These are phyloP conservation scores for Balakata baccata DNA, from an alignment of 345 rosid species.

Conservation along the genomic window DNA sequence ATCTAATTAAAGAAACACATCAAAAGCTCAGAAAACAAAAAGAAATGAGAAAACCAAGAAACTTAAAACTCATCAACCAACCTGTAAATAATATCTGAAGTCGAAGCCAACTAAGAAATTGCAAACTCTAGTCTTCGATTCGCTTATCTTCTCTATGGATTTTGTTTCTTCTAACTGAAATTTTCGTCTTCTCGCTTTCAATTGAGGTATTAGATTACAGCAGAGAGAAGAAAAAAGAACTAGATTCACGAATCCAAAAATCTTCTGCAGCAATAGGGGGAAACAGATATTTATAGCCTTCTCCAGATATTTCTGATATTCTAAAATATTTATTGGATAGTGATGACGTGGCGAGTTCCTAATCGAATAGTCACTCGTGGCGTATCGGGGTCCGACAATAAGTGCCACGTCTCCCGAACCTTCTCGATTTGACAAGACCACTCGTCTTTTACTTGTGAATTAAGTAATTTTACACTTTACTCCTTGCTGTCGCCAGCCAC, in stretches of 20 bases:
- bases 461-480: conserved; percentile 2
- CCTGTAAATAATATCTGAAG: neutral
- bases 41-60: neutral
- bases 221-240: no score
- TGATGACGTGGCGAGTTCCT: conserved; percentile 22
- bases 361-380: neutral
- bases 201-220: neutral
- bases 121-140: neutral
- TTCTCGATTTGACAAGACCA: conserved; percentile 19
- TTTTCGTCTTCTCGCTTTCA: neutral
- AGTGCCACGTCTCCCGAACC: conserved; percentile 19
- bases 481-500: neutral
- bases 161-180: neutral
- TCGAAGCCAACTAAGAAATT: neutral
- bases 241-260: neutral
- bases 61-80: neutral
- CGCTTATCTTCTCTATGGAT: neutral
- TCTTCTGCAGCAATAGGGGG: accelerated
- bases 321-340: neutral
- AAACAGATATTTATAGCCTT: conserved; percentile 36
- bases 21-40: neutral
- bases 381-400: neutral
- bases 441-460: neutral
- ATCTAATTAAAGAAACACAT: neutral
- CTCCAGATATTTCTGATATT: conserved; percentile 46